phyloP scores from a whole-genome alignment of 1,139 yeast genomes.

The Suhomyces panamericanus region DNA sequence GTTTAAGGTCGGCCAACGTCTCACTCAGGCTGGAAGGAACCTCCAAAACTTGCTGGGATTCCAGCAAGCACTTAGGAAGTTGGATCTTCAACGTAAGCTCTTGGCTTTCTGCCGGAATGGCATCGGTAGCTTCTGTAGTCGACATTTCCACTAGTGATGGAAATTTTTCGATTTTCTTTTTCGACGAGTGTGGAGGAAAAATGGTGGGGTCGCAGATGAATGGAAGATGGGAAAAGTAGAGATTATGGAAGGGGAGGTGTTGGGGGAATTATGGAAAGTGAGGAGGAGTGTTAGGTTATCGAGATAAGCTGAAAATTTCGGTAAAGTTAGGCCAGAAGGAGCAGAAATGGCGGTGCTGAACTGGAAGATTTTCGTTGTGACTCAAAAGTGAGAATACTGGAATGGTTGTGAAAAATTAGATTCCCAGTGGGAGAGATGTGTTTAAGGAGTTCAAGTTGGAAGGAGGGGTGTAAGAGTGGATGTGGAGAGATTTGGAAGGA shows the following conservation, averaged over 20 bases:
- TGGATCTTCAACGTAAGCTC: conserved; percentile 31
- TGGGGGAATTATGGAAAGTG: not conserved
- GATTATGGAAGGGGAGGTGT: not conserved
- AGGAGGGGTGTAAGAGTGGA: no score
- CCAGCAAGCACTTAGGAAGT: conserved; percentile 33
- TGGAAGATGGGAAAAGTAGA: no score
- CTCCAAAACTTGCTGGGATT: conserved; percentile 26
- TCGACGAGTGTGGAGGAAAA: conserved; percentile 4
- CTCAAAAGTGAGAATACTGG: no score
- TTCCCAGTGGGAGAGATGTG: no score
- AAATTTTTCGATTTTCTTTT: conserved; percentile 10
- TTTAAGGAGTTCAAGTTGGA: no score
- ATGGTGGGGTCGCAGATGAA: conserved; percentile 1
- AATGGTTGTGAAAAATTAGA: no score
- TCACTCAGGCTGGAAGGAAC: conserved; percentile 42
- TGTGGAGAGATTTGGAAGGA: no score
- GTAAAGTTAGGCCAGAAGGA: not conserved
- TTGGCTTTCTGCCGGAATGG: conserved; percentile 18
- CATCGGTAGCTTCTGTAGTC: conserved; percentile 11
- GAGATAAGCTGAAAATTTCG: no score
- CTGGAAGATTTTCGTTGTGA: no score
- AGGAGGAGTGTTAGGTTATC: no score
- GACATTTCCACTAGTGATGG: conserved; percentile 9
- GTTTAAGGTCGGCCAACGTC: conserved; percentile 57
- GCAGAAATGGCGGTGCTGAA: not conserved